phyloP scores from a whole-genome alignment of 805 yeast genomes.

The Saccharomycopsis babjevae region DNA sequence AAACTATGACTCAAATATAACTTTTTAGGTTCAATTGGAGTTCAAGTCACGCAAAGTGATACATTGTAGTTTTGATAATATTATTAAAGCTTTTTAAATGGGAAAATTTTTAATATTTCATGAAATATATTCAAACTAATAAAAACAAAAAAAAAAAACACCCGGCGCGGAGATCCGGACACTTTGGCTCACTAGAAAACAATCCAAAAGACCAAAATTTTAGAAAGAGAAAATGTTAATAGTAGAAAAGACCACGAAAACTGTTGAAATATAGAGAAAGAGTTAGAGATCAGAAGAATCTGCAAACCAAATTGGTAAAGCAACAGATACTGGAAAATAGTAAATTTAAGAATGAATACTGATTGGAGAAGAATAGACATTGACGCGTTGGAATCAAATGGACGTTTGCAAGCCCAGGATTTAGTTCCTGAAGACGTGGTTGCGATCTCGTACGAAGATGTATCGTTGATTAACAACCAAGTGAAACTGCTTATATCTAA shows the following conservation, averaged over 20 bases:
- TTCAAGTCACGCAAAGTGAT: background rate
- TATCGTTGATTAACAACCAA: slow-evolving; percentile 44
- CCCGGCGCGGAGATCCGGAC: background rate
- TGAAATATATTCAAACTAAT: no score
- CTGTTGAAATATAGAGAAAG: background rate
- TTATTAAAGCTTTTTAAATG: background rate
- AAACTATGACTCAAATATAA: background rate
- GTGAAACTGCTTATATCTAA: slow-evolving; percentile 54
- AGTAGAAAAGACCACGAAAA: background rate
- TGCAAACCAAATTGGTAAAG: no score
- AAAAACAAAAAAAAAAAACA: background rate
- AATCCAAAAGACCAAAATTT: background rate
- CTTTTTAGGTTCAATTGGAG: background rate
- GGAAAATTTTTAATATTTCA: background rate
- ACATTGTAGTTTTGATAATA: background rate
- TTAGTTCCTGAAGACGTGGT: slow-evolving; percentile 47
- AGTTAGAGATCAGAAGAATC: no score
- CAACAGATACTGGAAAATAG: no score
- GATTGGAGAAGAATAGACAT: slow-evolving; percentile 94
- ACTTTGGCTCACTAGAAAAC: background rate
- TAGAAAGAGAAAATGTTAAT: background rate
- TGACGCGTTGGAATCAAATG: slow-evolving; percentile 82
- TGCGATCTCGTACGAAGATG: slow-evolving; percentile 41
- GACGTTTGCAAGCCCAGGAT: slow-evolving; percentile 52
- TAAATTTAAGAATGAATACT: slow-evolving; percentile 3